These are phyloP conservation scores for Yamadazyma sp. DNA, from an alignment of 805 yeast genomes.

Conservation along the genomic window DNA sequence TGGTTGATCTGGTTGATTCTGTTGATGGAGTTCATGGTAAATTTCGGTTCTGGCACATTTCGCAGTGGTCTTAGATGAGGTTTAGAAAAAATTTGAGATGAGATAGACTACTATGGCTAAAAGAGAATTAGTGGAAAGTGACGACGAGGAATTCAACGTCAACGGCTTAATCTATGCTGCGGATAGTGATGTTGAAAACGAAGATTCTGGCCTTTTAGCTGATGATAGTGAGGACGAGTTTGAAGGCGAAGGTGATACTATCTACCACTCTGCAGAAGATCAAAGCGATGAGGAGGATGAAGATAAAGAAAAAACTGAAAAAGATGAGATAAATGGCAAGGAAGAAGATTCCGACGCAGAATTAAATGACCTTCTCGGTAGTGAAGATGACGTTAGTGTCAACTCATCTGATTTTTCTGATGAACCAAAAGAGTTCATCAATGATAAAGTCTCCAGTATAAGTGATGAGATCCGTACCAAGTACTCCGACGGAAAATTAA, in stretches of 20 bases:
- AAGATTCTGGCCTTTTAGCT: conserved; percentile 14
- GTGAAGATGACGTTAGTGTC: conserved; percentile 46
- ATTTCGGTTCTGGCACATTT: conserved; percentile 9
- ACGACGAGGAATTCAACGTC: conserved; percentile 32
- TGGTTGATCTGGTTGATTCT: conserved; percentile 59
- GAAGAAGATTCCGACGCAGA: conserved; percentile 59
- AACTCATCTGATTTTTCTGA: conserved; percentile 48
- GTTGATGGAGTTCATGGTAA: conserved; percentile 36
- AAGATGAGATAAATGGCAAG: conserved; percentile 14
- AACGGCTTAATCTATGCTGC: conserved; percentile 42
- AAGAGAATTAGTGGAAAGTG: conserved; percentile 20
- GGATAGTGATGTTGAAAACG: conserved; percentile 32
- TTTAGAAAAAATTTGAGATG: conserved; percentile 12
- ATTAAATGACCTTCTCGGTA: conserved; percentile 58
- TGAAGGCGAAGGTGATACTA: conserved; percentile 16
- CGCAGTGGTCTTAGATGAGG: conserved; percentile 5
- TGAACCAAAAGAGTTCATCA: conserved; percentile 51
- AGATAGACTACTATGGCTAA: conserved; percentile 12
- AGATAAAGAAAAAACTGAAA: conserved; percentile 21
- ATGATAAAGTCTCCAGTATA: conserved; percentile 48
- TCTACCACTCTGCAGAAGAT: conserved; percentile 20
- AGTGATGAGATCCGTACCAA: conserved; percentile 39
- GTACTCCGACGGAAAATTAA: conserved; percentile 76
- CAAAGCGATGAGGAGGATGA: conserved; percentile 28
- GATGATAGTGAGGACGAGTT: conserved; percentile 20